phyloP scores from a whole-genome alignment of 495 filamentous ascomycete genomes.

The Neurospora sp. region DNA sequence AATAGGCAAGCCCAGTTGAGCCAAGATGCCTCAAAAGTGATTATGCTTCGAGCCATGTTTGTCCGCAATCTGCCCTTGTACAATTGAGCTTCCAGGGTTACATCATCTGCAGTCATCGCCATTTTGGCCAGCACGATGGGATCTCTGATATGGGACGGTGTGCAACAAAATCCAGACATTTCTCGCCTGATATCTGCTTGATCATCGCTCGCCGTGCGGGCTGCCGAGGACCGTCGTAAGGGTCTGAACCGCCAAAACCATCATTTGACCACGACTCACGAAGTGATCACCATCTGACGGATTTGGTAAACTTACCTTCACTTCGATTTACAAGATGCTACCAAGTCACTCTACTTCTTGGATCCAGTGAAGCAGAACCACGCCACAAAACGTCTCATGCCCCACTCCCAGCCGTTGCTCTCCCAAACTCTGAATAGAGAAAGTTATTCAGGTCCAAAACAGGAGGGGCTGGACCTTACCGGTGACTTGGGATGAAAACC shows the following conservation, averaged over 20 bases:
- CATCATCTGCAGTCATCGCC: neutral
- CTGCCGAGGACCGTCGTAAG: neutral
- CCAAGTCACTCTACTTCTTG: neutral
- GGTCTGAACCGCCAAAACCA: neutral
- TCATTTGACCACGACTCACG: neutral
- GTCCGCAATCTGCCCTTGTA: neutral
- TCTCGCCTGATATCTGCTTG: neutral
- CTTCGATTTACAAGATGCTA: neutral
- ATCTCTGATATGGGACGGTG: neutral
- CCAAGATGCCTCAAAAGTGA: neutral
- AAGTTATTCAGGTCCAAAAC: neutral
- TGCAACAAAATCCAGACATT: neutral
- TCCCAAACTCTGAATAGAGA: neutral
- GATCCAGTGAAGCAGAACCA: neutral
- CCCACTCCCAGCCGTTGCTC: neutral
- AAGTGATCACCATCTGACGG: neutral
- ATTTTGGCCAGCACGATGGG: neutral
- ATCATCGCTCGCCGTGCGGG: neutral
- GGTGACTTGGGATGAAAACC: neutral
- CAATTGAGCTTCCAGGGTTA: neutral
- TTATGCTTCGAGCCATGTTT: neutral
- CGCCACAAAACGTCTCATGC: neutral
- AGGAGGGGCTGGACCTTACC: neutral
- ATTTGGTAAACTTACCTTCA: neutral
- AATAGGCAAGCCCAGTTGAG: neutral